These are phyloP conservation scores for Fusarium marasasianum DNA, from an alignment of 2,329 filamentous ascomycete genomes.

Conservation along the genomic window DNA sequence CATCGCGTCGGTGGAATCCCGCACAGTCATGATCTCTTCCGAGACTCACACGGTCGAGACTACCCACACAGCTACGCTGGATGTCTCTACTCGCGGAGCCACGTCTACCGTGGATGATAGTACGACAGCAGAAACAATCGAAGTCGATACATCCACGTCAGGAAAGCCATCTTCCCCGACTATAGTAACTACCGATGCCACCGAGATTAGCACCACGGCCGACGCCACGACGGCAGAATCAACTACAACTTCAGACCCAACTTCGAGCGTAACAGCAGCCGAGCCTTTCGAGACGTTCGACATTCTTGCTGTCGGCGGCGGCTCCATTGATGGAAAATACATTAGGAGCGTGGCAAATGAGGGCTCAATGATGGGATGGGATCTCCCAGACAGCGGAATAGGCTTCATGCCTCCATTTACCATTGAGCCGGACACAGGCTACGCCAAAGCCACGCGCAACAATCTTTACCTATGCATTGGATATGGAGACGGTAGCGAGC, in stretches of 20 bases:
- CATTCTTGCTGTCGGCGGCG: background rate
- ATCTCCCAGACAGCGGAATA: background rate
- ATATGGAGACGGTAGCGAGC: background rate
- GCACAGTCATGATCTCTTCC: background rate
- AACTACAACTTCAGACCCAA: background rate
- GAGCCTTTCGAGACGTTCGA: background rate
- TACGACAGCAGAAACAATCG: fast-evolving
- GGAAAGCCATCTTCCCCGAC: background rate
- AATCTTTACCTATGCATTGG: background rate
- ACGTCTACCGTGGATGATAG: background rate
- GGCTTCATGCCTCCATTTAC: background rate
- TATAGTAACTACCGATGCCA: background rate
- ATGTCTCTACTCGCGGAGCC: background rate
- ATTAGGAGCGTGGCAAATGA: background rate
- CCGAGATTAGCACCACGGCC: background rate
- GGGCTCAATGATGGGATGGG: background rate
- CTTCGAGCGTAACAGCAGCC: background rate
- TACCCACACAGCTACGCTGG: background rate
- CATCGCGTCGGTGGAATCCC: background rate
- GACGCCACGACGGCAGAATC: background rate
- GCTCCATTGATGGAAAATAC: background rate
- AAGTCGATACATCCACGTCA: background rate
- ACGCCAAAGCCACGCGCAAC: background rate
- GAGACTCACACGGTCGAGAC: background rate
- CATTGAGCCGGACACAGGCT: background rate